Evolutionary conservation across 1,139 yeast species (phyloP).

Genomic region (Arxiozyma slooffiae): DNA sequence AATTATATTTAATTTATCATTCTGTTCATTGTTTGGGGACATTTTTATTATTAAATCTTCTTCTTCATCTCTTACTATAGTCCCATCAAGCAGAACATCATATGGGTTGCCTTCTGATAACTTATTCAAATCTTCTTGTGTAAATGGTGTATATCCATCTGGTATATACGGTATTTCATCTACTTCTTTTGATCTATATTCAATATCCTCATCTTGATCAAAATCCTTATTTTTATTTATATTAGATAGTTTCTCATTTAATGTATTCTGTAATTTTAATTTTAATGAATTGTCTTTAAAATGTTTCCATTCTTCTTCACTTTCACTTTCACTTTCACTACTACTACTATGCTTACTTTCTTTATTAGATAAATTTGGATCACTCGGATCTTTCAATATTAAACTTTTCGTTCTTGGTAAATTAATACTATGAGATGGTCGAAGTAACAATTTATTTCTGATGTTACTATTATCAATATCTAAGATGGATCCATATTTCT

Average conservation of each 20-base stretch:
- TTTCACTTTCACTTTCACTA: constrained; percentile 9
- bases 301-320: background rate
- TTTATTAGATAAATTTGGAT: constrained; percentile 5
- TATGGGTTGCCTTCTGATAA: constrained; percentile 13
- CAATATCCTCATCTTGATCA: constrained; percentile 17
- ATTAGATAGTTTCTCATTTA: background rate
- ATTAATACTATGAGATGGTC: constrained; percentile 3
- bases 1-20: background rate
- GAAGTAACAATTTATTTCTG: background rate
- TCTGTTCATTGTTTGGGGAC: background rate
- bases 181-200: constrained; percentile 17
- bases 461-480: constrained; percentile 11
- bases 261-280: constrained; percentile 1
- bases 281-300: background rate
- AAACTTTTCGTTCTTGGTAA: constrained; percentile 24
- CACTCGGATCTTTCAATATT: constrained; percentile 22
- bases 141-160: constrained; percentile 21
- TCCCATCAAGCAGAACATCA: constrained; percentile 3
- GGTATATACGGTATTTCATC: constrained; percentile 21
- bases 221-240: constrained; percentile 7
- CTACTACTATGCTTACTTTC: constrained; percentile 11
- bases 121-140: constrained; percentile 17
- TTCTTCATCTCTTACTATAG: background rate
- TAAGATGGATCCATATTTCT: constrained; percentile 29
- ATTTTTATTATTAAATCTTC: constrained; percentile 1